phyloP scores from a whole-genome alignment of 768 basidiomycete species.

The Leccinellum luteum region DNA sequence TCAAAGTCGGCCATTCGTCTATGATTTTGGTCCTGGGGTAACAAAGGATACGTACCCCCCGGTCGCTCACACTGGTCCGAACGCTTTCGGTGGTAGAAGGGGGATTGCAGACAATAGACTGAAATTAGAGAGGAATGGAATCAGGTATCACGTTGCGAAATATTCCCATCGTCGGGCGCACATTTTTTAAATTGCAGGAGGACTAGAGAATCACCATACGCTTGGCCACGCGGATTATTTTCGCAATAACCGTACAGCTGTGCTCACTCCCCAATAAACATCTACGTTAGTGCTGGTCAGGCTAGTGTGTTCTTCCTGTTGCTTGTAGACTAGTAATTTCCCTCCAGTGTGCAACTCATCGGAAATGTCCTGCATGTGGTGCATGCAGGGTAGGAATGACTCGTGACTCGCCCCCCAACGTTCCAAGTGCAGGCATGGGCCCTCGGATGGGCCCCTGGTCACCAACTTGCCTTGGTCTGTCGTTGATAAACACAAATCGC shows the following conservation, averaged over 20 bases:
- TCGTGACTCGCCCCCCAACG: constrained; percentile 24
- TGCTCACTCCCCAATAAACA: neutral
- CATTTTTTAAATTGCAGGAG: constrained; percentile 5
- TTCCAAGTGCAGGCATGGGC: constrained; percentile 23
- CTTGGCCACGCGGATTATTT: neutral
- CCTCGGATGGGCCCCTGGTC: constrained; percentile 12
- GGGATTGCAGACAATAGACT: constrained; percentile 20
- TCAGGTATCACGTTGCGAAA: constrained; percentile 52
- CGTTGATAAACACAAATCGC: constrained; percentile 8
- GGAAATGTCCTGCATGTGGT: constrained; percentile 2
- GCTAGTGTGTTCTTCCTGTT: neutral
- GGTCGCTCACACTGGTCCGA: constrained; percentile 22
- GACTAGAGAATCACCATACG: neutral
- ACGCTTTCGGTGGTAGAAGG: constrained; percentile 20
- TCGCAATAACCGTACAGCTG: neutral
- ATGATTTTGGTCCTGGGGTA: constrained; percentile 73
- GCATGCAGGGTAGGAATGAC: constrained; percentile 25
- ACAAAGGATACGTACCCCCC: constrained; percentile 52
- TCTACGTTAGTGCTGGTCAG: neutral
- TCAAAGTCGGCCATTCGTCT: constrained; percentile 72
- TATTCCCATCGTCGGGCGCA: constrained; percentile 36
- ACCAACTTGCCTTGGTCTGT: constrained; percentile 2
- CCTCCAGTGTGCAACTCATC: neutral
- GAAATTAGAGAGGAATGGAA: constrained; percentile 34
- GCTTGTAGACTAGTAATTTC: neutral